Conservation (phyloP, 2,329 filamentous ascomycete genomes). For the Fusarium pseudonygamai region DNA sequence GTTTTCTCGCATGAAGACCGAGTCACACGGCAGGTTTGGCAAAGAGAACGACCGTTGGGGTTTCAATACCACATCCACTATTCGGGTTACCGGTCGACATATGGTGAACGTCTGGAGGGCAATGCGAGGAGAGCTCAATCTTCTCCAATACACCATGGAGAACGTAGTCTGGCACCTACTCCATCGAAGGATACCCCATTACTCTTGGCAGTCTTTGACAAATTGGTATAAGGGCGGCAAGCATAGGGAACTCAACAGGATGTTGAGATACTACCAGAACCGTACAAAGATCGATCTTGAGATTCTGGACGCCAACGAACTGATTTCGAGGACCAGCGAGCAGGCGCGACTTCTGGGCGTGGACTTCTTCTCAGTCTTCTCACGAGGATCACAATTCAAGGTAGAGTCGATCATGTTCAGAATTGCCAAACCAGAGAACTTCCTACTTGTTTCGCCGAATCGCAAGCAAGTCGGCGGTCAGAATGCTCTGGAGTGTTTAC, state of each 20-base stretch:
- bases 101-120: slow-evolving; percentile 98
- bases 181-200: slow-evolving; percentile 88
- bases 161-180: slow-evolving; percentile 93
- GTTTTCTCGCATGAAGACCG: slow-evolving; percentile 85
- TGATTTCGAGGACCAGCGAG: slow-evolving; percentile 89
- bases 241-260: slow-evolving; percentile 74
- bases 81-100: slow-evolving; percentile 91
- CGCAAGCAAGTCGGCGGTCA: slow-evolving; percentile 92
- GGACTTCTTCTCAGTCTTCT: slow-evolving; percentile 97
- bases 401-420: slow-evolving; percentile 99
- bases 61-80: slow-evolving; percentile 91
- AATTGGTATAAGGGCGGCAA: slow-evolving; percentile 80
- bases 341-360: slow-evolving; percentile 92
- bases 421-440: slow-evolving; percentile 97
- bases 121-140: slow-evolving; percentile 90
- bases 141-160: slow-evolving; percentile 95
- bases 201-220: slow-evolving; percentile 81
- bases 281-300: slow-evolving; percentile 86
- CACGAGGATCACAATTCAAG: slow-evolving; percentile 95
- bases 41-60: slow-evolving; percentile 92
- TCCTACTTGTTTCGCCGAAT: slow-evolving; percentile 88
- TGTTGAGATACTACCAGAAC: slow-evolving; percentile 80
- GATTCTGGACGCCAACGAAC: slow-evolving; percentile 88
- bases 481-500: slow-evolving; percentile 93
- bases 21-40: slow-evolving; percentile 84